phyloP scores from a whole-genome alignment of 2,329 filamentous ascomycete species.

The Coniochaeta pulveracea region DNA sequence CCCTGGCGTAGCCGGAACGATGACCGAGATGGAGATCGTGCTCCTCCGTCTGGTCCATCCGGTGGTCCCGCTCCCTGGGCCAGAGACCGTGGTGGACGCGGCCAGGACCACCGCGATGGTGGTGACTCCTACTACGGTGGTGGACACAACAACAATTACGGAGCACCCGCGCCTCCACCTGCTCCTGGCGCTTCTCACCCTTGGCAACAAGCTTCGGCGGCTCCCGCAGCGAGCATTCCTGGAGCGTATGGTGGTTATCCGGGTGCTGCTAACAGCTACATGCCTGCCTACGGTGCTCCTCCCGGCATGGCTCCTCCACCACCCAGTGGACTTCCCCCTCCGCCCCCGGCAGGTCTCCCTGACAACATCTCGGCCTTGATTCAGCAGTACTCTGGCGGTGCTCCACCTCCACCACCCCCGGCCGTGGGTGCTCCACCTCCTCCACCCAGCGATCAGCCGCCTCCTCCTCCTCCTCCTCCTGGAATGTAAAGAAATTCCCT shows the following conservation, averaged over 20 bases:
- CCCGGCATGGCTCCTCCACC: conserved; percentile 35
- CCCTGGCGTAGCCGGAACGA: conserved; percentile 59
- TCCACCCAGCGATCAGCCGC: conserved; percentile 21
- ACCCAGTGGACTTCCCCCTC: conserved; percentile 28
- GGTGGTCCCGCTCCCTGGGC: conserved; percentile 49
- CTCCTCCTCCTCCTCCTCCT: conserved; percentile 22
- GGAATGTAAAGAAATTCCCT: conserved; percentile 21
- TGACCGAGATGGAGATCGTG: conserved; percentile 34
- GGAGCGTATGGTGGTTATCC: conserved; percentile 44
- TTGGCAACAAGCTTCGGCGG: conserved; percentile 48
- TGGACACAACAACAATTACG: conserved; percentile 20
- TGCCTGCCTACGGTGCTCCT: conserved; percentile 36
- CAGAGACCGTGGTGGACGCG: conserved; percentile 30
- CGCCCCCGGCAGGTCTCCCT: conserved; percentile 36
- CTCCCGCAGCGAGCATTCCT: conserved; percentile 24
- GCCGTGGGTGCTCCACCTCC: conserved; percentile 22
- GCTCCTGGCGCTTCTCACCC: conserved; percentile 35
- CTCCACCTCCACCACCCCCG: conserved; percentile 17
- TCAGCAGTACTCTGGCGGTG: conserved; percentile 40
- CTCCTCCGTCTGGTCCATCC: conserved; percentile 27
- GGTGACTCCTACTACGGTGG: conserved; percentile 35
- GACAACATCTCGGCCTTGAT: conserved; percentile 49
- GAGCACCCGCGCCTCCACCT: conserved; percentile 10
- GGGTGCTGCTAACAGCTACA: conserved; percentile 35
- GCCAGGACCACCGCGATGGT: conserved; percentile 30